Percentiles rank a stretch among this genome's conserved stretches.
Evolutionary conservation across 2,329 filamentous ascomycete genomes (phyloP).

Genomic region (Trematosphaeria pertusa): DNA sequence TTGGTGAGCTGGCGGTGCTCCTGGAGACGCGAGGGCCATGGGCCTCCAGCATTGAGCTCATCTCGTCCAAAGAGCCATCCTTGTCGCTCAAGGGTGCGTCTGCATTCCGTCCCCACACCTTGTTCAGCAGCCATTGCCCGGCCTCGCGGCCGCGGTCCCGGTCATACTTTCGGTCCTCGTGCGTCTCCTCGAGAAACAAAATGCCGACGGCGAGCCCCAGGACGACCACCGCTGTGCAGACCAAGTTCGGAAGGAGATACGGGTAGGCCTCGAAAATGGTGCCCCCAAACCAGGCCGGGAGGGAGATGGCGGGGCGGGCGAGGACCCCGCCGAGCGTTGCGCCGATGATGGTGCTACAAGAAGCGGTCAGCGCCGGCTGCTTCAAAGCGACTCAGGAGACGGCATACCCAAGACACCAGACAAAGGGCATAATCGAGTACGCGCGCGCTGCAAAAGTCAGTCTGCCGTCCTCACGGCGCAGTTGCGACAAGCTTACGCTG

Average conservation of each 20-base stretch:
- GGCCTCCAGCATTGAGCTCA: conserved; percentile 65
- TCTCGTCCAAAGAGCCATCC: conserved; percentile 62
- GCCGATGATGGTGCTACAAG: conserved; percentile 80
- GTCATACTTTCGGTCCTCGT: conserved; percentile 78
- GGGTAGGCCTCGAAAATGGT: conserved; percentile 87
- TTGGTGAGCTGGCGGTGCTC: conserved; percentile 63
- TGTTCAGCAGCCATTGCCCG: conserved; percentile 70
- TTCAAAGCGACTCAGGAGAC: conserved; percentile 16
- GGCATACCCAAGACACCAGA: conserved; percentile 89
- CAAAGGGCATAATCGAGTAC: conserved; percentile 96
- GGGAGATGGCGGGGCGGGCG: conserved; percentile 83
- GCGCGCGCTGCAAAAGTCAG: conserved; percentile 71
- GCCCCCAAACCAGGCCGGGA: conserved; percentile 76
- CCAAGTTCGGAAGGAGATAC: conserved; percentile 90
- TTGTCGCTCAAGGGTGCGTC: conserved; percentile 48
- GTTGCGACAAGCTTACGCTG: conserved; percentile 68
- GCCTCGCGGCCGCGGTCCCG: conserved; percentile 78
- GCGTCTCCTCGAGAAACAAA: conserved; percentile 93
- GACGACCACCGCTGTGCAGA: conserved; percentile 80
- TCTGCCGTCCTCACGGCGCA: conserved; percentile 9
- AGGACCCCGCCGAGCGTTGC: conserved; percentile 90
- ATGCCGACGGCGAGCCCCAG: conserved; percentile 79
- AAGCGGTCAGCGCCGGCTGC: conserved; percentile 31
- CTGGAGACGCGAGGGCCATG: conserved; percentile 67
- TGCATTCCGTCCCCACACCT: conserved; percentile 35